These are phyloP conservation scores for Colletotrichum theobromicola DNA, from an alignment of 2,329 filamentous ascomycete species.

Conservation along the genomic window DNA sequence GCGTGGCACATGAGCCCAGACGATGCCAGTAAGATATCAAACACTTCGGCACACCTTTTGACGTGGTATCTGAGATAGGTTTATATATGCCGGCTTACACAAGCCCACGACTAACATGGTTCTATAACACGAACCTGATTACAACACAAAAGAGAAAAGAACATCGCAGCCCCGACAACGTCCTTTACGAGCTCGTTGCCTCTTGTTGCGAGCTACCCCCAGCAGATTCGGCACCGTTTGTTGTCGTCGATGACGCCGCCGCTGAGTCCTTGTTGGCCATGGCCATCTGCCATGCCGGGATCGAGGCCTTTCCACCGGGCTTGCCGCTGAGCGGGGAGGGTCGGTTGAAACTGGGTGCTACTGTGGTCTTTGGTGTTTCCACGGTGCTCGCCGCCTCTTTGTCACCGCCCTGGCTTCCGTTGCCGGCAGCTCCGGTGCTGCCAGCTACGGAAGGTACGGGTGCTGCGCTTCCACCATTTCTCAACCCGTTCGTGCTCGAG, in stretches of 20 bases:
- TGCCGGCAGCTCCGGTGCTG: constrained; percentile 25
- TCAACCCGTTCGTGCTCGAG: constrained; percentile 26
- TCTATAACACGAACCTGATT: background rate
- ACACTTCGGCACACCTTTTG: background rate
- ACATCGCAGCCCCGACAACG: background rate
- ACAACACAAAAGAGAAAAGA: background rate
- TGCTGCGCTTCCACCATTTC: constrained; percentile 27
- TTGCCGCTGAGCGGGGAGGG: constrained; percentile 40
- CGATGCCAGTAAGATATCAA: background rate
- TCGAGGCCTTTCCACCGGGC: constrained; percentile 65
- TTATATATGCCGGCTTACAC: background rate
- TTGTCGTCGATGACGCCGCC: constrained; percentile 28
- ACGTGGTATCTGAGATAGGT: background rate
- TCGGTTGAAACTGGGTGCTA: constrained; percentile 32
- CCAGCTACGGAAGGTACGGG: background rate
- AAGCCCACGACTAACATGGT: background rate
- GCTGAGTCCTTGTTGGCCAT: constrained; percentile 56
- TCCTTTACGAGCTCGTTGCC: background rate
- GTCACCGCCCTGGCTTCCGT: constrained; percentile 32
- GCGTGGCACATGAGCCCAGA: background rate
- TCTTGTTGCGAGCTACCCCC: constrained; percentile 23
- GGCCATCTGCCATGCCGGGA: constrained; percentile 82
- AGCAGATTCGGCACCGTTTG: constrained; percentile 23
- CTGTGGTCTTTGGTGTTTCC: constrained; percentile 36
- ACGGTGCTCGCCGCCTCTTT: constrained; percentile 28